Conservation (phyloP, 2,329 filamentous ascomycete species). For the Aspergillus arachidicola region DNA sequence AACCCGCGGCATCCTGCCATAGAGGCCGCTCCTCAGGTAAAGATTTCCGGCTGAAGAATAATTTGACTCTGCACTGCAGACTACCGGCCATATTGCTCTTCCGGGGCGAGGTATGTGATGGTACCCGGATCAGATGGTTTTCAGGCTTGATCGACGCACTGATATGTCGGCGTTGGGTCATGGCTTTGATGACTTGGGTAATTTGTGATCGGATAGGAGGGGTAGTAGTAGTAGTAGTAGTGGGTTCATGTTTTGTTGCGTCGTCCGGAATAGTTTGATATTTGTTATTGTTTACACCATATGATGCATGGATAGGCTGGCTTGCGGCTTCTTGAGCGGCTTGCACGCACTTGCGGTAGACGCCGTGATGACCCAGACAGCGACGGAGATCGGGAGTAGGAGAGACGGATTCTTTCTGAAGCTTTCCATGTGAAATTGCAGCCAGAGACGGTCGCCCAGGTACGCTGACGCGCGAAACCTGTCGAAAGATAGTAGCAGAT, state of each 20-base stretch:
- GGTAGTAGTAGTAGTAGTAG: not conserved
- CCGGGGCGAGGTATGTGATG: not conserved
- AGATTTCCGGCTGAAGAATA: not conserved
- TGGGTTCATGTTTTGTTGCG: not conserved
- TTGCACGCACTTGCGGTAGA: constrained; percentile 18
- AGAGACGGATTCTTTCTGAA: constrained; percentile 16
- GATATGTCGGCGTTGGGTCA: constrained; percentile 8
- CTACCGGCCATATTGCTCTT: not conserved
- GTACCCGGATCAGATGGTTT: not conserved
- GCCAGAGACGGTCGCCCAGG: constrained; percentile 5
- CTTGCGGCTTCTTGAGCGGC: constrained; percentile 15
- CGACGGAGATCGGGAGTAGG: constrained; percentile 19
- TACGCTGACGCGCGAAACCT: not conserved
- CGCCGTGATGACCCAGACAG: constrained; percentile 19
- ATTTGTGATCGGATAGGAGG: constrained; percentile 13
- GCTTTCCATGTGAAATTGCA: constrained; percentile 18
- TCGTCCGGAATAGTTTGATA: no score
- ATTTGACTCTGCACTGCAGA: not conserved
- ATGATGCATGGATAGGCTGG: not conserved
- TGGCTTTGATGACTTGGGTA: constrained; percentile 15
- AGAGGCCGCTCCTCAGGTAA: not conserved
- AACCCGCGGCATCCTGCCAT: not conserved
- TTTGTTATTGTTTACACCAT: not conserved
- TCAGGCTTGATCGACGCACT: not conserved
- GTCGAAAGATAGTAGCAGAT: not conserved